Evolutionary conservation across 2,329 filamentous ascomycete species (phyloP).

Genomic region (Fusarium luffae): DNA sequence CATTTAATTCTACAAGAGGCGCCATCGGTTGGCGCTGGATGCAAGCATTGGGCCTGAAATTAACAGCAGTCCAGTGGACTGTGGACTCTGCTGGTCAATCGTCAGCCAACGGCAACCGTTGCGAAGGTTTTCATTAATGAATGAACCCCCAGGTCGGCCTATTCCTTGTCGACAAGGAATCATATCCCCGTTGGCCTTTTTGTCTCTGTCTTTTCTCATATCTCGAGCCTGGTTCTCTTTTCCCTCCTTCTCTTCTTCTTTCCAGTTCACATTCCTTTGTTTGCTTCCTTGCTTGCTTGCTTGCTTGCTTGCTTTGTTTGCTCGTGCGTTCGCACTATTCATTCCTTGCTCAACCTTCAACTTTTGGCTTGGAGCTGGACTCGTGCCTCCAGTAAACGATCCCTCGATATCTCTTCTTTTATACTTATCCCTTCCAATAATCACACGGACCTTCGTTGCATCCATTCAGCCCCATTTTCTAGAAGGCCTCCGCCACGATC

Average conservation of each 20-base stretch:
- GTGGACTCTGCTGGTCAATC: not conserved
- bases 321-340: slow-evolving; percentile 1
- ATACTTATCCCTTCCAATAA: slow-evolving; percentile 8
- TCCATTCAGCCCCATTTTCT: slow-evolving; percentile 16
- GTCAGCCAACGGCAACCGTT: not conserved
- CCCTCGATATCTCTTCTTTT: slow-evolving; percentile 17
- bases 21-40: slow-evolving; percentile 35
- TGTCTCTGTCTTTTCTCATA: slow-evolving; percentile 10
- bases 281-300: not conserved
- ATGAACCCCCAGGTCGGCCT: slow-evolving; percentile 17
- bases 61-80: slow-evolving; percentile 26
- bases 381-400: slow-evolving; percentile 32
- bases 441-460: slow-evolving; percentile 5
- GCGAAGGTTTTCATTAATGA: slow-evolving; percentile 32
- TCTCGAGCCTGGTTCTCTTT: slow-evolving; percentile 1
- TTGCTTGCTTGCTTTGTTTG: not conserved
- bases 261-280: slow-evolving; percentile 6
- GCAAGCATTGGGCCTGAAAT: slow-evolving; percentile 43
- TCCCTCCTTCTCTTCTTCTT: not conserved
- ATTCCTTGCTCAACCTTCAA: slow-evolving; percentile 19
- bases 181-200: slow-evolving; percentile 27
- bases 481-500: slow-evolving; percentile 25
- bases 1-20: slow-evolving; percentile 40
- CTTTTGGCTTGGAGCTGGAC: slow-evolving; percentile 37
- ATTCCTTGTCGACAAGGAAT: slow-evolving; percentile 30